Evolutionary conservation across 768 basidiomycete genomes (phyloP).

Genomic region (Termitomyces sp.): DNA sequence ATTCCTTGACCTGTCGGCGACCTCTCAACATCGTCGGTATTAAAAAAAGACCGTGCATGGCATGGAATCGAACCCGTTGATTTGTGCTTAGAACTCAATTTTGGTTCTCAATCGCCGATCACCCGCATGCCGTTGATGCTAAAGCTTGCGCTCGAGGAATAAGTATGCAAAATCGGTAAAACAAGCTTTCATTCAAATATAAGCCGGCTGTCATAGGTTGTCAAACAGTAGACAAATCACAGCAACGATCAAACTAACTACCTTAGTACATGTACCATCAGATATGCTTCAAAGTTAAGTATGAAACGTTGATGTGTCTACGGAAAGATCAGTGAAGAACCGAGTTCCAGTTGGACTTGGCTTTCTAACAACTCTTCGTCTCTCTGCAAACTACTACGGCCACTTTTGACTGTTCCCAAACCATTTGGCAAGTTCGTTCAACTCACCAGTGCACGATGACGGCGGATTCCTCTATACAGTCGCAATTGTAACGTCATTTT

Average conservation of each 20-base stretch:
- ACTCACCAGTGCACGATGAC: not conserved
- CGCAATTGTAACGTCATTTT: constrained; percentile 10
- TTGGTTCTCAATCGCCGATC: too few relatives aligned
- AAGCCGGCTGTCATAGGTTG: not conserved
- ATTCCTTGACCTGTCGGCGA: not conserved
- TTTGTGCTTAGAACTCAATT: too few relatives aligned
- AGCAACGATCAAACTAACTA: not conserved
- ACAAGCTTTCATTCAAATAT: too few relatives aligned
- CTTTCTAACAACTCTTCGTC: not conserved
- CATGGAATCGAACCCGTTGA: not conserved
- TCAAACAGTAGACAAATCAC: not conserved
- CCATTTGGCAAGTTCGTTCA: not conserved
- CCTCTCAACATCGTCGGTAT: too few relatives aligned
- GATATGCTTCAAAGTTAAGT: too few relatives aligned
- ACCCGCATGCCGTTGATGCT: not conserved
- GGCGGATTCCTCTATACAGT: constrained; percentile 6
- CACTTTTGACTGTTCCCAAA: not conserved
- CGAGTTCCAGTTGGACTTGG: not conserved
- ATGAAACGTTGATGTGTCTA: not conserved
- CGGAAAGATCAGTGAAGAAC: not conserved
- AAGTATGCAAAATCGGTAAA: too few relatives aligned
- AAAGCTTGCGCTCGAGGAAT: too few relatives aligned
- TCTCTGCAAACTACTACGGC: not conserved
- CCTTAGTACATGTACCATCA: too few relatives aligned
- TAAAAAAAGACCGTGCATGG: not conserved